Base-by-base conservation (phyloP, 176 grass and related monocot genomes). In the Oryza punctata region DNA sequence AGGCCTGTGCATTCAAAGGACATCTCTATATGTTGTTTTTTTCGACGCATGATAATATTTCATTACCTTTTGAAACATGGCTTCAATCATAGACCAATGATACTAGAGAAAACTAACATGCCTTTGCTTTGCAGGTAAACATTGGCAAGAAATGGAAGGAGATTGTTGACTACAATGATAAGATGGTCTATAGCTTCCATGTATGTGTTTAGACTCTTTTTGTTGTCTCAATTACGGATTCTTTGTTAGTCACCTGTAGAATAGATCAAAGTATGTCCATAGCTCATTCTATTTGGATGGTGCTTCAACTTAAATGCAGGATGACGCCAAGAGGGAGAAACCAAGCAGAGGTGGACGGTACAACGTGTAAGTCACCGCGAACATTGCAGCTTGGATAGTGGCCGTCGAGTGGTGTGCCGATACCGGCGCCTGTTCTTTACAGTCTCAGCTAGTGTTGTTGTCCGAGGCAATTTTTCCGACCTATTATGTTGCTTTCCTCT, bases 111-210 rank as follows among this genome's bases (percentile, higher is more conserved):
- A 57, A 57, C 19, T 57, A 16, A 12, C 19, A 9, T 32, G 61
- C 37, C 16, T 82, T 73, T 72, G 7, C 75, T 70, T n/a, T 85
- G 9, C 87, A 99, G 96, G 94, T 85, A 14, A 95, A 92, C 78
- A 94, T 99, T 91, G 96, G 96, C 26, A 96, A 89, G 86, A 99
- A 99, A 94, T 99, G 96, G 96, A 99, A 99, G 86, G 96, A 99
- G 69, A 77, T 99, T 19, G 68, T 99, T 21, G 89, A 99, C 83
- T 94, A 45, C 81, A 92, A 94, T 84, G 93, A 99, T 69, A 99
- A 99, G 85, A 94, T 99, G 78, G 78, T 84, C 69, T 96, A 99
- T 89, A 99, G 80, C 76, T 94, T 99, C 86, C 93, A 96, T 86
- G 96, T 99, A 99, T 60, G 89, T 81, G 16, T 87, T 60, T 19